Evolutionary conservation across 31 red algal species (phyloP).

Genomic region (Asparagopsis taxiformis): DNA sequence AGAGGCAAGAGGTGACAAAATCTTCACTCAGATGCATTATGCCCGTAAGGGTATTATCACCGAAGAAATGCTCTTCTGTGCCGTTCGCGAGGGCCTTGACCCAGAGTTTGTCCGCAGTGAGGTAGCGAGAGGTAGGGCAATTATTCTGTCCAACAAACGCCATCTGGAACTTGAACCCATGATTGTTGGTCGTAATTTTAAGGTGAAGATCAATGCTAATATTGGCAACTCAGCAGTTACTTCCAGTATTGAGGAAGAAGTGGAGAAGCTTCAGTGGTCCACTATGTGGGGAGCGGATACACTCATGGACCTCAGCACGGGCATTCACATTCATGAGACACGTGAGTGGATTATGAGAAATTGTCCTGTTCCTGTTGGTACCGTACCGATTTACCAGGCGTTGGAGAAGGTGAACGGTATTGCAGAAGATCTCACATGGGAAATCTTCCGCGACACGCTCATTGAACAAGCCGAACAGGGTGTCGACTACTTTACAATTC

Average conservation of each 20-base stretch:
- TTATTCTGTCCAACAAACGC: conserved; percentile 91
- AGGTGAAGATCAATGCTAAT: conserved; percentile 99
- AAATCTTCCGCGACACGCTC: conserved; percentile 96
- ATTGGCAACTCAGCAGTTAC: conserved; percentile 96
- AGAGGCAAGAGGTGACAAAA: conserved; percentile 69
- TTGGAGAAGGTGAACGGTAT: conserved; percentile 98
- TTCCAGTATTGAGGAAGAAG: conserved; percentile 98
- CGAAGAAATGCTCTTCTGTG: conserved; percentile 97
- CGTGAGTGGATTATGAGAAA: conserved; percentile 99
- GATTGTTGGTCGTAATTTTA: conserved; percentile 97
- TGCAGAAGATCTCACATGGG: conserved; percentile 97
- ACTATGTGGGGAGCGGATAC: conserved; percentile 99
- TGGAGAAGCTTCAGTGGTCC: conserved; percentile 99
- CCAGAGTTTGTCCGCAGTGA: conserved; percentile 97
- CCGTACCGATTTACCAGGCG: conserved; percentile 99
- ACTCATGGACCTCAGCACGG: conserved; percentile 98
- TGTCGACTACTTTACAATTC: conserved; percentile 99
- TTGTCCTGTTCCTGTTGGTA: conserved; percentile 97
- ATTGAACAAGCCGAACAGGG: conserved; percentile 99
- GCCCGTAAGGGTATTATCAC: conserved; percentile 92
- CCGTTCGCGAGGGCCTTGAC: conserved; percentile 92
- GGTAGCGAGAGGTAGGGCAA: conserved; percentile 94
- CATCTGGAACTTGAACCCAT: conserved; percentile 98
- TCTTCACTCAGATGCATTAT: conserved; percentile 99
- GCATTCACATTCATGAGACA: conserved; percentile 93